Conservation (phyloP, 75 land plant species). For the Selaginella moellendorffii region DNA sequence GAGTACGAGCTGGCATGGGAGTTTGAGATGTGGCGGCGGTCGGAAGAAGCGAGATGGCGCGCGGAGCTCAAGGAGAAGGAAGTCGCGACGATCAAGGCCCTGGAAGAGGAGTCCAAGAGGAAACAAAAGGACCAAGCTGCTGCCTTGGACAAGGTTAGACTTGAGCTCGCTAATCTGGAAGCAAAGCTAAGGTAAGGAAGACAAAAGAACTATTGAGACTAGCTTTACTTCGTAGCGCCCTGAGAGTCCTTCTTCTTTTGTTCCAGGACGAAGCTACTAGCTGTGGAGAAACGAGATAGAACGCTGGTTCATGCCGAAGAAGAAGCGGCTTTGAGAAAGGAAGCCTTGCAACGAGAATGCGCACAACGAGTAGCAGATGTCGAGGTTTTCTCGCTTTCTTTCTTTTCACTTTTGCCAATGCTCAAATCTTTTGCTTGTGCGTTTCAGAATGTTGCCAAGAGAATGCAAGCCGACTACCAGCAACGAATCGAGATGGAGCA, state of each 20-base stretch:
- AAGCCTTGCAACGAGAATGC: constrained; percentile 20
- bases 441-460: constrained; percentile 20
- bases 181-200: constrained; percentile 21
- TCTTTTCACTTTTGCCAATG: no score
- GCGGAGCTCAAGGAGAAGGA: constrained; percentile 18
- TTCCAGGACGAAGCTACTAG: constrained; percentile 19
- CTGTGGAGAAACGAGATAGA: constrained; percentile 26
- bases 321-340: constrained; percentile 12
- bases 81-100: neutral
- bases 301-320: constrained; percentile 20
- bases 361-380: constrained; percentile 20
- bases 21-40: constrained; percentile 25
- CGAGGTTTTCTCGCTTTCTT: no score
- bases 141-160: constrained; percentile 14
- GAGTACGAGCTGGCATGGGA: constrained; percentile 28
- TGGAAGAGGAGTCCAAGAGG: constrained; percentile 20
- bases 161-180: constrained; percentile 18
- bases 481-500: constrained; percentile 14
- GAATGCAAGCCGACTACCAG: constrained; percentile 21
- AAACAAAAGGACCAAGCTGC: constrained; percentile 11
- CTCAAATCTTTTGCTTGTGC: neutral
- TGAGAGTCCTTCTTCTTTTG: no score
- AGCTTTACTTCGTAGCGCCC: no score
- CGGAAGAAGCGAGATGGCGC: constrained; percentile 25
- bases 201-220: no score